Base-by-base conservation (phyloP, 2,329 filamentous ascomycete genomes). In the Stagonosporopsis rhizophila region DNA sequence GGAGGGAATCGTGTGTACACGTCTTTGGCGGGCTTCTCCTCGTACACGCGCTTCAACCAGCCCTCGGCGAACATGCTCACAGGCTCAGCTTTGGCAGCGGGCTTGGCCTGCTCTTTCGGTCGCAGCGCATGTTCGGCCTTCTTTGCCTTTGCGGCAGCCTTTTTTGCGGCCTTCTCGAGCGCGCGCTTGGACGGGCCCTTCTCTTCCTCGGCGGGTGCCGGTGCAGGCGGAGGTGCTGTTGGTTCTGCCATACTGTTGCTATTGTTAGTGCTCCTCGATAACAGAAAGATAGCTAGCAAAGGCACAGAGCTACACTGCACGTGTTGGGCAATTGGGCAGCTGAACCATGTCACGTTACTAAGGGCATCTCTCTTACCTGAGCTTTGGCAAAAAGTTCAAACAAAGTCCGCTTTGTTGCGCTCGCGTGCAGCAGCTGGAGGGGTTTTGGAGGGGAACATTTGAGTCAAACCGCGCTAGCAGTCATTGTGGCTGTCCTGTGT, bases 1-100 rank as follows among this genome's bases (percentile, higher is more conserved):
- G 81, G 81, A 0, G 81, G 81, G 57, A 83, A 83, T 49, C 81
- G 80, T 9, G 81, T 80, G 50, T 77, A 74, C 34, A 82, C 79
- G 12, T 78, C 69, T 25, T 71, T 62, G 42, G 78, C 78, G 1
- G 79, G 77, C 70, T 82, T 82, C 69, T 82, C 79, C 47, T 80
- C 75, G 69, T 82, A 82, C 4, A 82, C 78, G 32, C 77, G 76
- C 66, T 78, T 79, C 15, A 83, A 70, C 80, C 80, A 83, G 41
- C 80, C 80, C 54, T 80, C 77, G 39, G 77, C 75, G 72, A 83
- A 82, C 38, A 80, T 76, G 61, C 64, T 77, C 25, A 64, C 66
- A 27, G 75, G 70, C 17, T 66, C 66, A 22, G 62, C 61, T 44
- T 65, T 71, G 25, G 69, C 61, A 15, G 63, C 62, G 6, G 72